Base-by-base conservation (phyloP, 2,329 filamentous ascomycete genomes). In the Nothomitra cinnamomea region DNA sequence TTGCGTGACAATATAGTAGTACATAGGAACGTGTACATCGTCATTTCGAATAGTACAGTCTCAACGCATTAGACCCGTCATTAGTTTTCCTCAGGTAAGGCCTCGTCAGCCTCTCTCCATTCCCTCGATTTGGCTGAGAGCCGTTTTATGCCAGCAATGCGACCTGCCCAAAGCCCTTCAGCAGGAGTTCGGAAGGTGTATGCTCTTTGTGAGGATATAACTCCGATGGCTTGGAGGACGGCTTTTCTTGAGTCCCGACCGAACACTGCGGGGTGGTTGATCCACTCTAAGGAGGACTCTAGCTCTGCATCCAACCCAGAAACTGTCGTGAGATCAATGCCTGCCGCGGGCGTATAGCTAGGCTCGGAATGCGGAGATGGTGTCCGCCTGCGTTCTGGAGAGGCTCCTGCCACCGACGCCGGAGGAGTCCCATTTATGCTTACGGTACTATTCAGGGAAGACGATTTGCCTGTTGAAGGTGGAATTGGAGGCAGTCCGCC, bases 201-300 rank as follows among this genome's bases (percentile, higher is more conserved):
- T 10, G 85, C 89, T 48, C 92, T 79, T 69, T 98, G 92, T 5
- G 86, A 94, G 63, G 86, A 92, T 61, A 98, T 95, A 57, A 96
- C 89, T 5, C 92, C 90, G 59, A 98, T 96, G 15, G 89, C 87
- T 67, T 98, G 92, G 22, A 98, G 74, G 1, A 98, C 89, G 3
- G 90, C 87, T 71, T 98, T 98, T 62, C 92, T 82, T 55, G 86
- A 92, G 65, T 98, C 92, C 38, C 92, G 81, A 7, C 85, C 83
- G 65, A 98, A 98, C 1, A 96, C 87, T 1, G 89, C 89, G 1
- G 92, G 92, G 63, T 98, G 92, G 64, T 85, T 88, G 67, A 98
- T 96, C 92, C 92, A 98, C 68, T 98, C 92, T 15, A 98, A 72
- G 51, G 85, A 87, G 35, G 85, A 79, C 65, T 95, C 87, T 35